Conservation (phyloP, 805 yeast species). For the Phaffomyces antillensis region DNA sequence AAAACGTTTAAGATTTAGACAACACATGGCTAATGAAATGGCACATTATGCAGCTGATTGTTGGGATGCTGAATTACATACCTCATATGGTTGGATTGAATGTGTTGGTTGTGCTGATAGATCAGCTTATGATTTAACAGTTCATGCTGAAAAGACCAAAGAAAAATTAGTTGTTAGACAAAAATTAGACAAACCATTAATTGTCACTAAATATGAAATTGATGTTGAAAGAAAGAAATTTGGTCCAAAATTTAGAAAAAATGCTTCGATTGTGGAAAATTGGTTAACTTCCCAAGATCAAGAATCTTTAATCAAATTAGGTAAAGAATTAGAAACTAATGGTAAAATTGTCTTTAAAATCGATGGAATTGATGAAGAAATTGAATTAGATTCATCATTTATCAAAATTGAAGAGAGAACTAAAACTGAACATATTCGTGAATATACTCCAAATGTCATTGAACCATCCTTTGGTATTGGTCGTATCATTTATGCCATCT, state of each 20-base stretch:
- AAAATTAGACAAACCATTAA: conserved; percentile 74
- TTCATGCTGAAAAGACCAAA: conserved; percentile 90
- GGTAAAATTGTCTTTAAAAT: conserved; percentile 63
- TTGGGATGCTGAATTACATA: conserved; percentile 97
- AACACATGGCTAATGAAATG: conserved; percentile 98
- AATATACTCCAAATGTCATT: conserved; percentile 92
- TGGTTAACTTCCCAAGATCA: conserved; percentile 73
- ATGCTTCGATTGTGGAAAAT: conserved; percentile 86
- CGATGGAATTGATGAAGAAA: conserved; percentile 54
- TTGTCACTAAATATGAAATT: conserved; percentile 77
- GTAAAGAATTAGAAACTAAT: conserved; percentile 53
- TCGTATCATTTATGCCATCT: conserved; percentile 85
- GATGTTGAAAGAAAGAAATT: conserved; percentile 90
- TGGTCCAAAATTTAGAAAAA: conserved; percentile 96
- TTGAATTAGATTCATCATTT: conserved; percentile 68
- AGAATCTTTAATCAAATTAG: conserved; percentile 73
- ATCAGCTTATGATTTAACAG: conserved; percentile 94
- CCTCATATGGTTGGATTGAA: conserved; percentile 98
- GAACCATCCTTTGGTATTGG: conserved; percentile 99
- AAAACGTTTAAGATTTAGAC: conserved; percentile 85
- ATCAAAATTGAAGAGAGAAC: conserved; percentile 71
- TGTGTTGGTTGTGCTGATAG: conserved; percentile 99
- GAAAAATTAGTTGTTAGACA: conserved; percentile 94
- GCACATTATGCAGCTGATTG: conserved; percentile 99
- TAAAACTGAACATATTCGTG: conserved; percentile 85